Conservation (phyloP, 495 filamentous ascomycete genomes). For the Talaromyces proteolyticus region DNA sequence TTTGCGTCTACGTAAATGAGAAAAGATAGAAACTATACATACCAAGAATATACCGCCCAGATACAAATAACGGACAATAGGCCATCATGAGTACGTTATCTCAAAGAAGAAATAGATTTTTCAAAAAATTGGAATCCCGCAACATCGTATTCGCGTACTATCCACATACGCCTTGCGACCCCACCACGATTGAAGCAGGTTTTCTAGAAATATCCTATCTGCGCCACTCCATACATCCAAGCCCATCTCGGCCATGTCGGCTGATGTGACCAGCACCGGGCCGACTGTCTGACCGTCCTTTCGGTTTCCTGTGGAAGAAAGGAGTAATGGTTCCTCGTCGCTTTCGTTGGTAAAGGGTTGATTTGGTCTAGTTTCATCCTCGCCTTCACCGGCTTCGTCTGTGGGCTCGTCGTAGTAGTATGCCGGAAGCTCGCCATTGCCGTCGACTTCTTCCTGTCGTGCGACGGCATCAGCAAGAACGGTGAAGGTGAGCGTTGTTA, state of each 20-base stretch:
- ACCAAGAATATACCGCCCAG: not conserved
- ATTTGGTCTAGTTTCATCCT: not conserved
- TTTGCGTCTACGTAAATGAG: not conserved
- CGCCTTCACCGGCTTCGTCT: slow-evolving; percentile 38
- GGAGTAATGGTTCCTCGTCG: slow-evolving; percentile 4
- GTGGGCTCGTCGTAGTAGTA: slow-evolving; percentile 33
- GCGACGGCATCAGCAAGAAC: slow-evolving; percentile 52
- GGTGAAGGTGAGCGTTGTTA: slow-evolving; percentile 67
- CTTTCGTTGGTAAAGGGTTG: not conserved
- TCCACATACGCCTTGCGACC: slow-evolving; percentile 61
- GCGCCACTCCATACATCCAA: slow-evolving; percentile 80
- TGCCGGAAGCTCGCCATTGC: slow-evolving; percentile 36
- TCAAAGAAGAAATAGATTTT: slow-evolving; percentile 1
- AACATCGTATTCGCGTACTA: slow-evolving; percentile 69
- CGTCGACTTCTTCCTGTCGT: slow-evolving; percentile 53
- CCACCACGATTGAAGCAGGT: slow-evolving; percentile 66
- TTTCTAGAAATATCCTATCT: slow-evolving; percentile 68
- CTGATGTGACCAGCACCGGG: slow-evolving; percentile 53
- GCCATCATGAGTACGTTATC: not conserved
- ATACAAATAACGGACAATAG: not conserved
- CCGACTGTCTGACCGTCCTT: slow-evolving; percentile 8
- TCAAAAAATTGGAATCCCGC: slow-evolving; percentile 74
- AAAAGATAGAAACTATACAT: not conserved
- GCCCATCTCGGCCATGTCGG: slow-evolving; percentile 74
- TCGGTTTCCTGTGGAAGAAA: not conserved